Base-by-base conservation (phyloP, 768 basidiomycete genomes). In the Amanita thiersii region DNA sequence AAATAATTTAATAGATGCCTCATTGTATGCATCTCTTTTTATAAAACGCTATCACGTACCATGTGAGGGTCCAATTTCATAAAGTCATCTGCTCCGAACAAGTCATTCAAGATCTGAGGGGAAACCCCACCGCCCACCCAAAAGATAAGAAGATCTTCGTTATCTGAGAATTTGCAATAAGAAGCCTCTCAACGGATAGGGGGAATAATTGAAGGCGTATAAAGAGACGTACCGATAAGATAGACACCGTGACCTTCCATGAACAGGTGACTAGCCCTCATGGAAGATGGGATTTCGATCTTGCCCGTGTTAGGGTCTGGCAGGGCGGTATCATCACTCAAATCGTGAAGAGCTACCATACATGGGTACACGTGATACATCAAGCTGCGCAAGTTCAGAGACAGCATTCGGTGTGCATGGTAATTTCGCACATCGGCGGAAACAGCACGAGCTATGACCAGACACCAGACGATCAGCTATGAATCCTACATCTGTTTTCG, bases 181-280 rank as follows among this genome's bases (percentile, higher is more conserved):
- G 14, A 14, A 30, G 29, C 29, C 14, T 14, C 29, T 9, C 29
- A 30, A 30, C 29, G 9, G 14, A 30, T 9, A 30, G 29, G 9
- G 29, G 5, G 29, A 12, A 19, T 12, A 32, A 25, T 14, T 45
- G 23, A n/a, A 21, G 43, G 49, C 35, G 37, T 29, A 31, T 30
- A 44, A 40, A 25, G 29, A 37, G 48, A 58, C 73, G 39, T 50
- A 92, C 94, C 87, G 47, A 94, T 81, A 33, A 98, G 68, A 62
- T 98, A 99, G n/a, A 96, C 66, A 0, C 96, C 96, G 51, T 86
- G 71, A 1, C 76, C 75, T 54, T 89, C 79, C 96, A 99, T 97
- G 50, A 81, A 88, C 32, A 70, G 66, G 61, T 98, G 79, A 39
- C 85, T 85, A 44, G 73, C 69, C 30, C 94, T 73, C 81, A 92